Conservation (phyloP, 2,329 filamentous ascomycete genomes). For the Teratosphaeria viscida region DNA sequence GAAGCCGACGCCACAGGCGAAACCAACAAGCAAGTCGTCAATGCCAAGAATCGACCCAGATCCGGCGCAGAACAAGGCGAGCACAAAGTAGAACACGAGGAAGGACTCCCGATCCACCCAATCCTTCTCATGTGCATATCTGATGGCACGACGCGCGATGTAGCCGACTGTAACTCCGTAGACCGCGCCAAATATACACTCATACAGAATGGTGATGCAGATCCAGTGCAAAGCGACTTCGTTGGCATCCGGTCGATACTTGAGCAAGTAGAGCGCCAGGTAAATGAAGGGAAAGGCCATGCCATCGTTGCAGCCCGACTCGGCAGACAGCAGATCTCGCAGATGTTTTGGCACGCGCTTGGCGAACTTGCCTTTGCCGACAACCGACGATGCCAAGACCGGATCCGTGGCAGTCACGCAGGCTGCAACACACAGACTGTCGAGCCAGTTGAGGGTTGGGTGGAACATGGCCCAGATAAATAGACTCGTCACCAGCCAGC, state of each 20-base stretch:
- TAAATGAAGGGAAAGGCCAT: slow-evolving; percentile 99
- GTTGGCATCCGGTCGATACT: slow-evolving; percentile 58
- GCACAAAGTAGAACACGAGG: slow-evolving; percentile 94
- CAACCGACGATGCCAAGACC: slow-evolving; percentile 91
- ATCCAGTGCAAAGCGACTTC: slow-evolving; percentile 78
- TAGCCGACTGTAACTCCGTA: slow-evolving; percentile 86
- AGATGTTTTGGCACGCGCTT: slow-evolving; percentile 96
- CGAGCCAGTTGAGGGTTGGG: slow-evolving; percentile 70
- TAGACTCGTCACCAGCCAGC: slow-evolving; percentile 84
- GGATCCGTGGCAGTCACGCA: slow-evolving; percentile 97
- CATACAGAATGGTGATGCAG: slow-evolving; percentile 81
- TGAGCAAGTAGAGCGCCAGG: slow-evolving; percentile 78
- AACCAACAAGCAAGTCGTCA: slow-evolving; percentile 89
- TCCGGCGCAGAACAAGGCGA: slow-evolving; percentile 90
- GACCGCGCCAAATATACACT: slow-evolving; percentile 85
- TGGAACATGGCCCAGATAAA: slow-evolving; percentile 87
- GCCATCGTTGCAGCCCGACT: slow-evolving; percentile 97
- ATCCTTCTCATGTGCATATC: slow-evolving; percentile 70
- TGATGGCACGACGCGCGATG: slow-evolving; percentile 80
- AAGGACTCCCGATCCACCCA: slow-evolving; percentile 95
- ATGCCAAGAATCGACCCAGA: slow-evolving; percentile 84
- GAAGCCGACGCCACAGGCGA: slow-evolving; percentile 93
- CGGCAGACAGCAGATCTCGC: slow-evolving; percentile 84
- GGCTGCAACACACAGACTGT: slow-evolving; percentile 75
- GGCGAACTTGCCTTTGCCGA: slow-evolving; percentile 97